A percentile compares a stretch with the other conserved stretches of the same genome.
phyloP scores from a whole-genome alignment of 2,329 filamentous ascomycete genomes.

The Fusarium zealandicum region DNA sequence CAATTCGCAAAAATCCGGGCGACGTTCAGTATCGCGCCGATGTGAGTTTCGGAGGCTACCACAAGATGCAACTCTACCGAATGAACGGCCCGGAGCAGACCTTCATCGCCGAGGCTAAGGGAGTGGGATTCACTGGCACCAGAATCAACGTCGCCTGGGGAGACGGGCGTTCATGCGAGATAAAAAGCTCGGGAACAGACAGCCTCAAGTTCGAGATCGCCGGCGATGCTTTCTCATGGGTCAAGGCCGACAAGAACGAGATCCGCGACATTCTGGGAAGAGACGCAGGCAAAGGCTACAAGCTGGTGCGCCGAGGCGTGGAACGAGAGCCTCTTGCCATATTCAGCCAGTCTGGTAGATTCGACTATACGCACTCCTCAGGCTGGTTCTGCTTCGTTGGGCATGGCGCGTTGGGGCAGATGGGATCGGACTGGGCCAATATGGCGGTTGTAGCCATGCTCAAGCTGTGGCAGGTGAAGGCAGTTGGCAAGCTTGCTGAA shows the following conservation, averaged over 20 bases:
- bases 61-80: constrained; percentile 2
- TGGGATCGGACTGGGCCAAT: constrained; percentile 6
- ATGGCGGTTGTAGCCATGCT: constrained; percentile 8
- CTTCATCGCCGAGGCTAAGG: constrained; percentile 2
- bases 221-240: not conserved
- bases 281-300: constrained; percentile 3
- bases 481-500: not conserved
- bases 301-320: constrained; percentile 1
- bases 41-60: constrained; percentile 1
- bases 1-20: not conserved
- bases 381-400: constrained; percentile 10
- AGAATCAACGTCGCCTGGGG: constrained; percentile 3
- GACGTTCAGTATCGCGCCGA: constrained; percentile 6
- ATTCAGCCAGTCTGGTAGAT: constrained; percentile 6
- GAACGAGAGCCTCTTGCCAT: not conserved
- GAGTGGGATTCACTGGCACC: constrained; percentile 1
- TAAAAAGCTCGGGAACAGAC: constrained; percentile 1
- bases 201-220: constrained; percentile 7
- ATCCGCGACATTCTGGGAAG: not conserved
- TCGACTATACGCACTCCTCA: not conserved
- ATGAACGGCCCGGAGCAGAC: not conserved
- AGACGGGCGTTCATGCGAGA: constrained; percentile 7
- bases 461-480: constrained; percentile 10
- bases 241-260: not conserved
- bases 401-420: constrained; percentile 1